Evolutionary conservation across 306 rosid genomes (phyloP).

Genomic region (Medicago arabica): DNA sequence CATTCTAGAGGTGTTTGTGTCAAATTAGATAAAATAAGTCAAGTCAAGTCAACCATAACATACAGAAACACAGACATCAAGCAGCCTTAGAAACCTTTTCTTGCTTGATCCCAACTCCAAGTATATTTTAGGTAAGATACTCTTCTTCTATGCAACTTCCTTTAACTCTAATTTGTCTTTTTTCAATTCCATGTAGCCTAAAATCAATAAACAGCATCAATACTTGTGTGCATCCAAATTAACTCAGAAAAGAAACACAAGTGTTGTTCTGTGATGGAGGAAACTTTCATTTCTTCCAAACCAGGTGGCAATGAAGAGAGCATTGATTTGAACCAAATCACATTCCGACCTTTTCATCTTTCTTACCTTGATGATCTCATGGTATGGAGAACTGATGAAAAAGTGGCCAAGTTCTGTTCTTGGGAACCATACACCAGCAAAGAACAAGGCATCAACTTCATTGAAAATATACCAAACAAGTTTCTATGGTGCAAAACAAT

Average conservation of each 20-base stretch:
- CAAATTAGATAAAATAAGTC: background rate
- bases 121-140: background rate
- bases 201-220: constrained; percentile 2
- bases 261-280: constrained; percentile 33
- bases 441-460: constrained; percentile 52
- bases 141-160: constrained; percentile 21
- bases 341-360: constrained; percentile 54
- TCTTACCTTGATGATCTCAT: constrained; percentile 71
- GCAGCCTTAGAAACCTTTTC: background rate
- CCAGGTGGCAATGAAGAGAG: constrained; percentile 7
- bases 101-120: constrained; percentile 16
- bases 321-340: constrained; percentile 44
- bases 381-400: constrained; percentile 66
- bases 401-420: constrained; percentile 53
- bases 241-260: background rate
- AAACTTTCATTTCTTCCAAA: background rate
- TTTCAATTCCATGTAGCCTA: constrained; percentile 4
- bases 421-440: constrained; percentile 63
- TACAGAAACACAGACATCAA: background rate
- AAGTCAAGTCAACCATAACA: constrained; percentile 38
- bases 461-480: constrained; percentile 38
- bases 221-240: background rate
- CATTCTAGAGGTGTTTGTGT: too few species aligned
- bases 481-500: constrained; percentile 63
- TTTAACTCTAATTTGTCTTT: background rate